These are phyloP conservation scores for Sextonia rubra DNA, from an alignment of 164 flowering plant species.

Conservation along the genomic window DNA sequence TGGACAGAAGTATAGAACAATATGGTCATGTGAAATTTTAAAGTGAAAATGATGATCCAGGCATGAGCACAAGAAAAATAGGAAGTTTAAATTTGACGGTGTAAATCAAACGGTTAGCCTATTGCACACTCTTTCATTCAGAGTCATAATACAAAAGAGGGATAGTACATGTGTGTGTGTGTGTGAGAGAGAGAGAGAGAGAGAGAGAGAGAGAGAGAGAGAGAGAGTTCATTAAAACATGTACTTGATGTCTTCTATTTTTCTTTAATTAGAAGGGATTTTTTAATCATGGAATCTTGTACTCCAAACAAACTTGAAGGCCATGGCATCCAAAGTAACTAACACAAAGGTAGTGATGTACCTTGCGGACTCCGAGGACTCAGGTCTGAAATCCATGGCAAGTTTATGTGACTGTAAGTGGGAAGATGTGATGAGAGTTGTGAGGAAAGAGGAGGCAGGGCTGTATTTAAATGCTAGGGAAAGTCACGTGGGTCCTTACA, in stretches of 20 bases:
- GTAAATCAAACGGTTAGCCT: no score
- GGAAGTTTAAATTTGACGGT: no score
- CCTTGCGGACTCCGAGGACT: slow-evolving; percentile 33
- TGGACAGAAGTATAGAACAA: no score
- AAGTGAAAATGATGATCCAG: neutral
- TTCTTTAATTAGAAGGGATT: neutral
- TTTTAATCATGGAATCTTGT: neutral
- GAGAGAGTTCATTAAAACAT: no score
- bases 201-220: no score
- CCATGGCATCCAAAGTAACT: neutral
- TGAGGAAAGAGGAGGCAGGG: neutral
- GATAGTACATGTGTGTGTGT: no score
- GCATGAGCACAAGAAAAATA: neutral
- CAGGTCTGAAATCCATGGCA: slow-evolving; percentile 23
- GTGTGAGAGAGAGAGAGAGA: no score
- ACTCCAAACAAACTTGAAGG: neutral
- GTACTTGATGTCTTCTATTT: no score
- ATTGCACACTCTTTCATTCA: no score
- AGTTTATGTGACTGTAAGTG: neutral
- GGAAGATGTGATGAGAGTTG: neutral
- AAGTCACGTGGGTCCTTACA: neutral
- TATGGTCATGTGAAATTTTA: neutral
- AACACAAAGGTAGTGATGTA: neutral
- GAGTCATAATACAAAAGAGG: no score
- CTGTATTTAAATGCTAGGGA: slow-evolving; percentile 4